Percentiles rank a stretch among this genome's conserved stretches.
phyloP scores from a whole-genome alignment of 73 alveolate genomes.

The Paramecium caudatum region DNA sequence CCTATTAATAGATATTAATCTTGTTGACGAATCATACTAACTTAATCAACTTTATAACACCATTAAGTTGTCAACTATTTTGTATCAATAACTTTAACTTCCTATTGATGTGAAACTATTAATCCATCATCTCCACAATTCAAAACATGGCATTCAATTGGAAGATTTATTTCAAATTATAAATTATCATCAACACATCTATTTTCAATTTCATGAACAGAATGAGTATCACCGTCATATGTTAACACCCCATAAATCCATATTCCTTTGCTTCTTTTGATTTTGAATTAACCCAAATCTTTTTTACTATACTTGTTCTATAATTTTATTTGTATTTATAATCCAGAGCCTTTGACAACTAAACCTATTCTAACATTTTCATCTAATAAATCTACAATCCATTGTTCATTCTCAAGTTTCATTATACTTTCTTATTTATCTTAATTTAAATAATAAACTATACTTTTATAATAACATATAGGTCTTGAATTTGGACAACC shows the following conservation, averaged over 20 bases:
- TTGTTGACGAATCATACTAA: neutral
- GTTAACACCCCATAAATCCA: conserved; percentile 5
- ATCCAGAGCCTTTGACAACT: neutral
- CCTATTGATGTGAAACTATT: neutral
- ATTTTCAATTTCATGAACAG: neutral
- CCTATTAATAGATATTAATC: neutral
- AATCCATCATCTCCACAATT: neutral
- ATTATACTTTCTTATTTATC: conserved; percentile 12
- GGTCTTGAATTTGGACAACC: too few relatives aligned
- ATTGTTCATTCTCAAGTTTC: neutral
- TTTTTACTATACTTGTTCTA: neutral
- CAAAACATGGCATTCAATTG: neutral
- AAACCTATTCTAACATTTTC: conserved; percentile 23
- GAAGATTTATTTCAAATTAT: neutral
- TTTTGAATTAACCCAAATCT: neutral
- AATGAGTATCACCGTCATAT: neutral
- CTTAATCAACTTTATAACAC: neutral
- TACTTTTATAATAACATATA: conserved; percentile 21
- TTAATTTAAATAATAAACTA: neutral
- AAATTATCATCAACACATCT: neutral
- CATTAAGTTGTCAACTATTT: neutral
- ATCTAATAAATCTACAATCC: conserved; percentile 13
- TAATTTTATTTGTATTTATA: neutral
- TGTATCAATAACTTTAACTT: neutral
- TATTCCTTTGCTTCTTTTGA: conserved; percentile 25